Base-by-base conservation (phyloP, 2,329 filamentous ascomycete species). In the Mollisiaceae sp. region DNA sequence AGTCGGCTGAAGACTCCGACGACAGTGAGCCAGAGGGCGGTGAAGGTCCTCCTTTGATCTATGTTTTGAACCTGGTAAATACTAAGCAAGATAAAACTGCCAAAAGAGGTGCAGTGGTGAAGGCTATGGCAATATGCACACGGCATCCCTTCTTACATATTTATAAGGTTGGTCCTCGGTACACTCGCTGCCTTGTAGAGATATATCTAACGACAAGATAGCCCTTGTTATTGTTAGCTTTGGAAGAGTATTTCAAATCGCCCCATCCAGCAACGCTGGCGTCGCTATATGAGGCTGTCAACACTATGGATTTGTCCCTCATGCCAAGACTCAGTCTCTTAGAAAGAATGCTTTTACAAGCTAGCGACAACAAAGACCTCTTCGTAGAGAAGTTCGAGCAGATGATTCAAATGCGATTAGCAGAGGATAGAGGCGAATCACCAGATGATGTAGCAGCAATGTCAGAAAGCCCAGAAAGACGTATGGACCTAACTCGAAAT, bases 111-210 rank as follows among this genome's bases (percentile, higher is more conserved):
- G 95, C 95, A 22, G 86, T 97, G 59, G 94, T 98, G 65, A 98
- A 98, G 77, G 93, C 95, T 50, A 99, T 99, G 95, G 95, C 95
- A 36, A 97, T 99, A 72, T 99, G 95, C 82, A 99, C 95, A 8
- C 85, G 95, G 52, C 95, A 99, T 82, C 94, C 95, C 2, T 99
- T 99, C 79, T 81, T 99, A 71, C 95, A 99, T 79, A 99, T 99
- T 69, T 99, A 99, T 82, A 99, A 99, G 86, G 91, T 91, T 77
- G 71, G 82, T 76, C 65, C 62, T 63, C 62, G 59, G 55, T 9
- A 65, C 63, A 63, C 54, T 64, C 50, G 20, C 8, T 59, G 8
- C 32, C 57, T 32, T 43, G 43, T 45, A 54, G 24, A 54, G 24
- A 32, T 22, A 15, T 45, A 62, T 65, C 70, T 76, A 65, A 74